Evolutionary conservation across 306 rosid species (phyloP).

Genomic region (Geum urbanum): DNA sequence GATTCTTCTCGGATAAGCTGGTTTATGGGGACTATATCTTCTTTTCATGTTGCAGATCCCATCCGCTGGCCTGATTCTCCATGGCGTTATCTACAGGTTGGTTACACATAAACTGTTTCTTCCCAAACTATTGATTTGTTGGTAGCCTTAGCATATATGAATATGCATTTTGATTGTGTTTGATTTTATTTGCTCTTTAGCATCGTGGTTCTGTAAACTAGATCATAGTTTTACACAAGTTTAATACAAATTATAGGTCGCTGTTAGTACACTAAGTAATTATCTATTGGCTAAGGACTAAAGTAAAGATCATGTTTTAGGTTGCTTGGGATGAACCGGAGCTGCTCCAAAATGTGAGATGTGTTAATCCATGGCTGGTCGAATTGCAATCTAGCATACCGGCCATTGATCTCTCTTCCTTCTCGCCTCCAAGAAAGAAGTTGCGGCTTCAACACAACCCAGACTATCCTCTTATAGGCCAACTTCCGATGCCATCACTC

Average conservation of each 20-base stretch:
- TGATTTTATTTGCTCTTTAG: not conserved
- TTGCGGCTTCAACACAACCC: conserved; percentile 46
- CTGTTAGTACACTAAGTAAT: conserved; percentile 4
- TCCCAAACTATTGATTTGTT: conserved; percentile 2
- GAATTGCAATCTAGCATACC: conserved; percentile 81
- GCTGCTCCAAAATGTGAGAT: conserved; percentile 80
- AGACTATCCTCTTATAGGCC: conserved; percentile 52
- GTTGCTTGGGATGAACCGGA: conserved; percentile 98
- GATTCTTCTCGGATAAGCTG: conserved; percentile 94
- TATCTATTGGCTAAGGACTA: not conserved
- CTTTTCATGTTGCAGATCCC: conserved; percentile 64
- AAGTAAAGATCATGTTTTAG: conserved; percentile 29
- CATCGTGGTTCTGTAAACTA: not conserved
- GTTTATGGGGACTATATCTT: conserved; percentile 96
- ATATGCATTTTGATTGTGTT: not conserved
- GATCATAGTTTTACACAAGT: conserved; percentile 4
- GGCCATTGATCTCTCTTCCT: conserved; percentile 61
- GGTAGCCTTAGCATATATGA: not conserved
- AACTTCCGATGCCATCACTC: conserved; percentile 57
- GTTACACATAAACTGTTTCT: not conserved
- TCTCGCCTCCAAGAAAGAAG: conserved; percentile 76
- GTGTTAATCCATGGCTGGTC: conserved; percentile 93
- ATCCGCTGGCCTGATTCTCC: conserved; percentile 87
- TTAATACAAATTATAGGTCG: not conserved
- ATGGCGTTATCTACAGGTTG: conserved; percentile 89